These are phyloP conservation scores for Quercus parvula DNA, from an alignment of 306 rosid species.

Conservation along the genomic window DNA sequence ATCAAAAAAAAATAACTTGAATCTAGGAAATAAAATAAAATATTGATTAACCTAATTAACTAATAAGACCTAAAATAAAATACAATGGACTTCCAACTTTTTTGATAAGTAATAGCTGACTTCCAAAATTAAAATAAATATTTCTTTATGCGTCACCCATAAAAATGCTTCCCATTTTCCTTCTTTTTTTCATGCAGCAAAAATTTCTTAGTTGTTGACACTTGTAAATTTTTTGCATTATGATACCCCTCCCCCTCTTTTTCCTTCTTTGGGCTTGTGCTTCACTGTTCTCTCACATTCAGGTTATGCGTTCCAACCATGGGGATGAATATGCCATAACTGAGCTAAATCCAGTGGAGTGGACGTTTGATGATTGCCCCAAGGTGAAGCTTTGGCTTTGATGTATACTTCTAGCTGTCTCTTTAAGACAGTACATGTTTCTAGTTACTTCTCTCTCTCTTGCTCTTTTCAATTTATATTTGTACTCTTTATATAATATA, in stretches of 20 bases:
- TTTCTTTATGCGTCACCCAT: too few relatives aligned
- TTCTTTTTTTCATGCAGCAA: neutral
- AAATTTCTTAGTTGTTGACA: neutral
- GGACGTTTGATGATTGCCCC: slow-evolving; percentile 68
- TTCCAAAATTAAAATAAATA: too few relatives aligned
- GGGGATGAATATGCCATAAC: slow-evolving; percentile 55
- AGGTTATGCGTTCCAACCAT: slow-evolving; percentile 81
- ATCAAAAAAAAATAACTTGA: too few relatives aligned
- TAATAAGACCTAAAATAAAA: too few relatives aligned
- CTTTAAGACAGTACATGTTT: neutral
- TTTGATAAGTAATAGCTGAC: too few relatives aligned
- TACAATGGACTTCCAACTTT: too few relatives aligned
- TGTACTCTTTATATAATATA: neutral
- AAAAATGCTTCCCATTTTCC: neutral
- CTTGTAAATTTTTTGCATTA: neutral
- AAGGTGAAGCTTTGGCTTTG: slow-evolving; percentile 43
- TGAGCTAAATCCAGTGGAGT: slow-evolving; percentile 69
- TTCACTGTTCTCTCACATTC: slow-evolving; percentile 11
- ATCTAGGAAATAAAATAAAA: too few relatives aligned
- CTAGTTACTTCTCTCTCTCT: neutral
- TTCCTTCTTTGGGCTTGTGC: slow-evolving; percentile 7
- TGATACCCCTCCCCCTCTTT: neutral
- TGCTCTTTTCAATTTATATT: neutral
- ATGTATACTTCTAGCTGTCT: neutral
- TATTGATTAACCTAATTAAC: too few relatives aligned